These are phyloP conservation scores for Rubroshorea leprosula DNA, from an alignment of 345 rosid species.

Conservation along the genomic window DNA sequence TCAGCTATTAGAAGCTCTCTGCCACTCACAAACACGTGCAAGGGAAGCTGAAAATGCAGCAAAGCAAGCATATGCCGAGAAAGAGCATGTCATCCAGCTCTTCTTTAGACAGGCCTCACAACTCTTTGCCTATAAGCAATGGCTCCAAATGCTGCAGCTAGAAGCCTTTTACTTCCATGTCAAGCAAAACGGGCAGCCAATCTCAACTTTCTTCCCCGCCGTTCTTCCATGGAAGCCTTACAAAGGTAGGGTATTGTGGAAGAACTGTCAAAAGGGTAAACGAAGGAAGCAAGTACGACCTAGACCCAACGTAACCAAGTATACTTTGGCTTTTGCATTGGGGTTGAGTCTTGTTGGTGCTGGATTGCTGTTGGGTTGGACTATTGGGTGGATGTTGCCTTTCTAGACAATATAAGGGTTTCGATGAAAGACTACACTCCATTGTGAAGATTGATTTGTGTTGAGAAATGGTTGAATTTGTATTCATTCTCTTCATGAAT, in stretches of 20 bases:
- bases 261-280: conserved; percentile 30
- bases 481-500: neutral
- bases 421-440: neutral
- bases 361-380: conserved; percentile 94
- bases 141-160: conserved; percentile 81
- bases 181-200: conserved; percentile 48
- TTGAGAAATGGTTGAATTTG: neutral
- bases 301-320: conserved; percentile 35
- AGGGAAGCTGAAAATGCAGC: conserved; percentile 95
- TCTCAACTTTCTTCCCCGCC: conserved; percentile 39
- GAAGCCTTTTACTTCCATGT: conserved; percentile 60
- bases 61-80: conserved; percentile 70
- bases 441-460: neutral
- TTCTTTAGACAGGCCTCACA: conserved; percentile 91
- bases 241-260: conserved; percentile 31
- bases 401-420: conserved; percentile 24
- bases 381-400: conserved; percentile 87
- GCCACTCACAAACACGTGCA: conserved; percentile 95
- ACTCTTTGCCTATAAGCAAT: conserved; percentile 88
- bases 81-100: conserved; percentile 70
- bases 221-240: conserved; percentile 50
- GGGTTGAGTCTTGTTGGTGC: conserved; percentile 92
- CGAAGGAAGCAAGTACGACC: conserved; percentile 30
- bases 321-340: conserved; percentile 56
- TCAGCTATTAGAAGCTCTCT: conserved; percentile 75